phyloP scores from a whole-genome alignment of 169 alveolate species.

The Babesia caballi region DNA sequence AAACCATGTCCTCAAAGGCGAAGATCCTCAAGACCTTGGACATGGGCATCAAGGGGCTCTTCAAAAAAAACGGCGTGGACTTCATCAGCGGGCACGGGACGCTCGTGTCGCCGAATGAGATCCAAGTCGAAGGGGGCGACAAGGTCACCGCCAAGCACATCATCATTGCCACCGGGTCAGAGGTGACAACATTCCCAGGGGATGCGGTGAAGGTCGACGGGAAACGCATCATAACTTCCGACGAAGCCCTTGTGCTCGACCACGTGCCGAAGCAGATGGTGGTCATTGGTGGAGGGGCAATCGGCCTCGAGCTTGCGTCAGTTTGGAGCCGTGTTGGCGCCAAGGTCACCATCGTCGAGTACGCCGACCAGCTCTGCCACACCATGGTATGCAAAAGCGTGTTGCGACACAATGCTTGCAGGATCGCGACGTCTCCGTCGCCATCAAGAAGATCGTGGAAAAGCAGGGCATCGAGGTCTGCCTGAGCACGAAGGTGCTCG shows the following conservation, averaged over 20 bases:
- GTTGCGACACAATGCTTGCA: slow-evolving; percentile 1
- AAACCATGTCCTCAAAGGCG: slow-evolving; percentile 81
- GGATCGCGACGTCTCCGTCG: slow-evolving; percentile 68
- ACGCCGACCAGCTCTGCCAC: slow-evolving; percentile 71
- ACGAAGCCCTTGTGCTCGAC: slow-evolving; percentile 66
- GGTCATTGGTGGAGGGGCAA: slow-evolving; percentile 98
- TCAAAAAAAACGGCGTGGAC: slow-evolving; percentile 90
- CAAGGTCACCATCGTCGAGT: slow-evolving; percentile 75
- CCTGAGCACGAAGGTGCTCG: slow-evolving; percentile 75
- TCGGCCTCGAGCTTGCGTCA: slow-evolving; percentile 96
- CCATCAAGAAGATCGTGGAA: slow-evolving; percentile 69
- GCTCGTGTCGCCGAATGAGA: slow-evolving; percentile 27
- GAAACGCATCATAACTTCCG: slow-evolving; percentile 64
- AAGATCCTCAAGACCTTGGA: slow-evolving; percentile 85
- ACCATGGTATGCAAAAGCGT: slow-evolving; percentile 31
- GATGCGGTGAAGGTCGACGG: slow-evolving; percentile 56
- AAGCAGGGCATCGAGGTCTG: slow-evolving; percentile 83
- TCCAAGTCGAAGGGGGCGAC: slow-evolving; percentile 50
- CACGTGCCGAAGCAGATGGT: slow-evolving; percentile 87
- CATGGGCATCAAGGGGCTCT: slow-evolving; percentile 88
- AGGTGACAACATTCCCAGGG: slow-evolving; percentile 54
- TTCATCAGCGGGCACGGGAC: slow-evolving; percentile 67
- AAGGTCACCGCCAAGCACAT: slow-evolving; percentile 80
- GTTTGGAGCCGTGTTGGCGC: slow-evolving; percentile 93
- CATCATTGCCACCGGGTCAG: slow-evolving; percentile 92